These are phyloP conservation scores for Chlamydomonas eustigma DNA, from an alignment of 139 green algal species.

Conservation along the genomic window DNA sequence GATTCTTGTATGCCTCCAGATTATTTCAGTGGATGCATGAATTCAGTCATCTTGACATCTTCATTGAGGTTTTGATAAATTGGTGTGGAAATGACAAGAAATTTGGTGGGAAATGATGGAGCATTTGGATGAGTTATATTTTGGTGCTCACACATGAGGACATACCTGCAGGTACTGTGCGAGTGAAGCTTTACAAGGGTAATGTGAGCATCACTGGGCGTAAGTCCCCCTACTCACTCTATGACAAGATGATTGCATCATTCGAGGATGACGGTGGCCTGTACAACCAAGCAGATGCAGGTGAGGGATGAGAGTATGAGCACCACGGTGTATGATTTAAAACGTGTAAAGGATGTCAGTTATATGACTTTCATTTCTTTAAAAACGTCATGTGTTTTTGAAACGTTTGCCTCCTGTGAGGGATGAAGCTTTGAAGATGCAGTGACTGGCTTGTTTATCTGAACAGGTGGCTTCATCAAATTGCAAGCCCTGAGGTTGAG, in stretches of 20 bases:
- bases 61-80: background rate
- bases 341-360: too few species aligned
- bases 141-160: too few species aligned
- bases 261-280: slow-evolving; percentile 94
- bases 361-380: too few species aligned
- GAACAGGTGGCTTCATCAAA: slow-evolving; percentile 85
- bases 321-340: too few species aligned
- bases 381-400: too few species aligned
- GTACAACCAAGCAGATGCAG: slow-evolving; percentile 70
- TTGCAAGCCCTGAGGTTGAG: slow-evolving; percentile 82
- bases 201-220: slow-evolving; percentile 55
- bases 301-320: too few species aligned
- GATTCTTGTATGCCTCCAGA: too few species aligned
- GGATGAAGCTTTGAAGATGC: background rate
- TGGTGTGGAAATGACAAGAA: background rate
- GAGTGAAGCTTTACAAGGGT: slow-evolving; percentile 92
- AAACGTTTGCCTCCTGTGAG: too few species aligned
- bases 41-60: slow-evolving; percentile 2
- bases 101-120: too few species aligned
- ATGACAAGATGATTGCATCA: slow-evolving; percentile 81
- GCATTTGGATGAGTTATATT: too few species aligned
- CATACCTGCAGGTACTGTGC: slow-evolving; percentile 63
- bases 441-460: too few species aligned
- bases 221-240: slow-evolving; percentile 59
- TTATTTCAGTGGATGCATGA: too few species aligned